A percentile compares a stretch with the other conserved stretches of the same genome.
Evolutionary conservation across 805 yeast species (phyloP).

Genomic region (Pichia cephalocereana): DNA sequence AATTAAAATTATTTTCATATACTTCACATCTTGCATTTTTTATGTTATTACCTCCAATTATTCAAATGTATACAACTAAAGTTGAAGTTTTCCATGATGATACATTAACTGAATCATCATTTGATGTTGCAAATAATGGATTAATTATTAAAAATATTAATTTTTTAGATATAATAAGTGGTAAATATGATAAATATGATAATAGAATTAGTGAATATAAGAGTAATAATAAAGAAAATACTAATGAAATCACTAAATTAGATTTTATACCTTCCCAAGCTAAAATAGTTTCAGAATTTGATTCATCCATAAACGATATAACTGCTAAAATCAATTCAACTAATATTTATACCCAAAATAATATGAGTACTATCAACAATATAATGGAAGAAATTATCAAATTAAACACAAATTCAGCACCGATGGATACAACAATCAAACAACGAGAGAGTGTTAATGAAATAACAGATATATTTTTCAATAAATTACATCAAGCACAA

Average conservation of each 20-base stretch:
- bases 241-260: background rate
- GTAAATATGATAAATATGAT: background rate
- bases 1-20: conserved; percentile 22
- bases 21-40: conserved; percentile 25
- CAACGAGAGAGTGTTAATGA: background rate
- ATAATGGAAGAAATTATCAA: background rate
- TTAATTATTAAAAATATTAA: background rate
- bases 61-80: conserved; percentile 20
- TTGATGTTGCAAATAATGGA: background rate
- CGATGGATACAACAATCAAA: conserved; percentile 1
- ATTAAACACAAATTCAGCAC: background rate
- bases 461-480: background rate
- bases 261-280: too few relatives aligned
- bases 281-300: background rate
- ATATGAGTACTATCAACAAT: background rate
- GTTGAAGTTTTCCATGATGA: conserved; percentile 25
- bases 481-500: conserved; percentile 3
- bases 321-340: background rate
- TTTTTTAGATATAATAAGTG: conserved; percentile 1
- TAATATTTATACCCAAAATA: too few relatives aligned
- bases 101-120: conserved; percentile 13
- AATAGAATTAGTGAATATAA: too few relatives aligned
- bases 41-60: conserved; percentile 21
- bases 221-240: background rate
- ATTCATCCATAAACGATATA: background rate